These are phyloP conservation scores for Naganishia antarctica DNA, from an alignment of 768 basidiomycete species.

Conservation along the genomic window DNA sequence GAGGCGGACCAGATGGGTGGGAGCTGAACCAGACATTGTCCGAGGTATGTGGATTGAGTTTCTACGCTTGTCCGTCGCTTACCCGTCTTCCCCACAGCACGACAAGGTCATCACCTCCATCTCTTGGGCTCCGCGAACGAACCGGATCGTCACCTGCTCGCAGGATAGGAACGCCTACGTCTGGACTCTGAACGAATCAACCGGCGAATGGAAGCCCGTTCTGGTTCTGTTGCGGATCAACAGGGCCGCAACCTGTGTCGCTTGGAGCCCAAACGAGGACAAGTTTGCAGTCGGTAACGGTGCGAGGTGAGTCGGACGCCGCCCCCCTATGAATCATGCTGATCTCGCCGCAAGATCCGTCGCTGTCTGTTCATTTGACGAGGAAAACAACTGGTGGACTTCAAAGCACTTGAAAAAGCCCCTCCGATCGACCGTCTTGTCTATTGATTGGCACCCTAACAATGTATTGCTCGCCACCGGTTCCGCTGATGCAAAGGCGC, in stretches of 20 bases:
- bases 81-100: conserved; percentile 59
- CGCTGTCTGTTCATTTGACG: conserved; percentile 92
- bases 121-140: conserved; percentile 95
- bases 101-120: conserved; percentile 97
- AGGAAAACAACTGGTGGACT: conserved; percentile 99
- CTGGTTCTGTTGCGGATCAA: conserved; percentile 93
- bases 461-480: conserved; percentile 95
- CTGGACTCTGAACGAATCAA: conserved; percentile 76
- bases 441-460: conserved; percentile 98
- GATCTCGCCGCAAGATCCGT: conserved; percentile 61
- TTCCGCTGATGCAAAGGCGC: conserved; percentile 95
- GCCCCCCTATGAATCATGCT: no score
- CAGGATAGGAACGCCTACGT: conserved; percentile 99
- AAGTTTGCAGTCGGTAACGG: conserved; percentile 98
- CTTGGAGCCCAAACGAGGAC: conserved; percentile 96
- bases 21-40: conserved; percentile 65
- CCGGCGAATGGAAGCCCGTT: conserved; percentile 90
- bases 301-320: conserved; percentile 66
- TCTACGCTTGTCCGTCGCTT: no score
- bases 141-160: conserved; percentile 97
- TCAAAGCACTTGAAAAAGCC: conserved; percentile 96
- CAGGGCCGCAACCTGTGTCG: conserved; percentile 86
- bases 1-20: conserved; percentile 37
- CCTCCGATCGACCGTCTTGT: conserved; percentile 85
- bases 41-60: conserved; percentile 70